Evolutionary conservation across 2,329 filamentous ascomycete genomes (phyloP), one percentile per base, ranked within the genome.

Genomic region (Fusarium avenaceum): DNA sequence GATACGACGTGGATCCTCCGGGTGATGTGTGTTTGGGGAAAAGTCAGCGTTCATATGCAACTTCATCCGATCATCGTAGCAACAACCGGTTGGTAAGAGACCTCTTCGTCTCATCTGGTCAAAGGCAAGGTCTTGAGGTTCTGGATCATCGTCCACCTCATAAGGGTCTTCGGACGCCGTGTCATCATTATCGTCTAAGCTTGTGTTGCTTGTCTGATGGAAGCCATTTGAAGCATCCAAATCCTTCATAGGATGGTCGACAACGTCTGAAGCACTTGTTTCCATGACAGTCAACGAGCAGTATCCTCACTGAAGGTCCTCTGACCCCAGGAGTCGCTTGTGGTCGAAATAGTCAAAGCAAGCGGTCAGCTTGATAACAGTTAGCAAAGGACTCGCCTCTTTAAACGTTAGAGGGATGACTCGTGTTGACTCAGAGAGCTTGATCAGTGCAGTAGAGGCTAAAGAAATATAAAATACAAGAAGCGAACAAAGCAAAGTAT

Each of bases 1-100:
- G 62, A 99, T 97, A 15, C 96, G 89, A 28, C 93, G 86, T 2
- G 96, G 96, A 74, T 99, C 96, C 78, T 99, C 96, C 0, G 96
- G 96, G 75, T 99, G 96, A 51, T 96, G 90, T 22, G 95, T 91
- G 47, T 89, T 87, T 2, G 86, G 85, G 19, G 86, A 88, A 75
- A 89, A 90, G 76, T 93, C 90, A 17, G 92, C 89, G 76, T 97
- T 97, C 55, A 94, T 92, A 77, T 99, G 96, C 63, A 96, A 91
- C 63, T 96, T 93, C 96, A 99, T 99, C 32, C 95, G 89, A 58
- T 93, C 90, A 80, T 99, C 96, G 76, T 98, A 99, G 70, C 92
- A 95, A 64, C 91, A 89, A 5, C 92, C 92, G 0, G 92, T 94
- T 0, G 90, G 87, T 2, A 92, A 82, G 26, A 87, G 79, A 3